Percentiles rank a stretch among this genome's conserved stretches.
These are phyloP conservation scores for Diplodia seriata DNA, from an alignment of 2,329 filamentous ascomycete species.

Conservation along the genomic window DNA sequence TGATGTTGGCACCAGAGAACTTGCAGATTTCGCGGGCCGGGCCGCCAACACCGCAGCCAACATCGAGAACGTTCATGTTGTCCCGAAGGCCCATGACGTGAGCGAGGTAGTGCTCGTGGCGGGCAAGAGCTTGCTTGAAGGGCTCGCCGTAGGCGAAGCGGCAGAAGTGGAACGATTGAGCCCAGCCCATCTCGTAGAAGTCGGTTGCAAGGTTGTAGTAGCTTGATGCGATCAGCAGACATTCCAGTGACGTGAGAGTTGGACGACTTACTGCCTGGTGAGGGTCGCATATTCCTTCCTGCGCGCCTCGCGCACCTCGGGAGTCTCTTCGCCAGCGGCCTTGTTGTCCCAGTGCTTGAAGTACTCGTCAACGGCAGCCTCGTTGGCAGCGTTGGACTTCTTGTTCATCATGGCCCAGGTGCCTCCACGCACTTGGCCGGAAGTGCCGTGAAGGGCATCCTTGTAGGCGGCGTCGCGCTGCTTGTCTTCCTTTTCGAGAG, in stretches of 20 bases:
- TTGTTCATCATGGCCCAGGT: constrained; percentile 78
- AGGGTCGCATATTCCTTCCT: constrained; percentile 90
- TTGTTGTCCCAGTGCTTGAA: constrained; percentile 98
- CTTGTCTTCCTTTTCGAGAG: constrained; percentile 83
- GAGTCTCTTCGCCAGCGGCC: constrained; percentile 77
- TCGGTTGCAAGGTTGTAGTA: constrained; percentile 99
- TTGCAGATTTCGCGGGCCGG: constrained; percentile 95
- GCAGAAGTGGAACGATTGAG: constrained; percentile 96
- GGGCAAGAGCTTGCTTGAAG: constrained; percentile 89
- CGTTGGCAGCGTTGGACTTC: constrained; percentile 81
- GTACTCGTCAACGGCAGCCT: constrained; percentile 86
- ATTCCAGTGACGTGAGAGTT: constrained; percentile 36
- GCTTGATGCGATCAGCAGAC: constrained; percentile 55
- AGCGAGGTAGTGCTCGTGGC: constrained; percentile 97
- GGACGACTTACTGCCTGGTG: constrained; percentile 79
- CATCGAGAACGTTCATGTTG: constrained; percentile 89
- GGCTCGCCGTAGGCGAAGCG: constrained; percentile 86
- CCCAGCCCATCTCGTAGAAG: constrained; percentile 96
- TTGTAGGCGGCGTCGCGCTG: constrained; percentile 88
- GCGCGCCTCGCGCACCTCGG: constrained; percentile 79
- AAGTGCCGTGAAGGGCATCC: constrained; percentile 82
- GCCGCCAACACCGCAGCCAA: constrained; percentile 95
- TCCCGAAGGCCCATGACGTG: constrained; percentile 85
- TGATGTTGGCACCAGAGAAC: constrained; percentile 88
- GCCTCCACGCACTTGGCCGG: constrained; percentile 72